phyloP scores from a whole-genome alignment of 257 asterid species.

The Jacaranda copaia region DNA sequence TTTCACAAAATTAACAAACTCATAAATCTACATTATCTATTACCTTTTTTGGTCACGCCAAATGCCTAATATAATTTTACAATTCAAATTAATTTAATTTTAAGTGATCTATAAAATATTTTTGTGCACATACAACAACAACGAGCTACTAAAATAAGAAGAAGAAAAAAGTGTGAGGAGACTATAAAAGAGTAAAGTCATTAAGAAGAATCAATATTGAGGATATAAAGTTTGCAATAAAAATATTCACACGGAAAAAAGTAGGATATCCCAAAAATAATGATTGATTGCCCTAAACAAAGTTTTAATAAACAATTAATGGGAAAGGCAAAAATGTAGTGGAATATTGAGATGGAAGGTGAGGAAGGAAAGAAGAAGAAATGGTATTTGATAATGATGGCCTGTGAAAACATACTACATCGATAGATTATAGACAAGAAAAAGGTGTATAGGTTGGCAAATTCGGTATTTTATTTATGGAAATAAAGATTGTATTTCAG shows the following conservation, averaged over 20 bases:
- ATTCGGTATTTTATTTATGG: constrained; percentile 31
- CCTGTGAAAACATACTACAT: constrained; percentile 41
- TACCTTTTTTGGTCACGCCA: too few relatives aligned
- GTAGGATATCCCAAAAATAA: constrained; percentile 24
- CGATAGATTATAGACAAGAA: neutral
- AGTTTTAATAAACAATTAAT: constrained; percentile 26
- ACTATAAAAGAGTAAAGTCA: neutral
- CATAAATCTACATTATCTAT: too few relatives aligned
- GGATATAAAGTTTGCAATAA: constrained; percentile 6
- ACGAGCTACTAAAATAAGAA: neutral
- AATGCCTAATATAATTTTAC: neutral
- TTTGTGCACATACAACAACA: too few relatives aligned
- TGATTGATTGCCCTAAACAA: constrained; percentile 38
- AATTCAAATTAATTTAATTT: too few relatives aligned
- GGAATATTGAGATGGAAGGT: constrained; percentile 42
- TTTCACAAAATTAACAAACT: too few relatives aligned
- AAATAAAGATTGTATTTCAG: constrained; percentile 6
- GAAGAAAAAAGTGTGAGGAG: too few relatives aligned
- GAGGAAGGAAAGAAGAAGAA: neutral
- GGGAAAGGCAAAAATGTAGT: constrained; percentile 38
- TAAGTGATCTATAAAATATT: too few relatives aligned
- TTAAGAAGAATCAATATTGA: neutral
- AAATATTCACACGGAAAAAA: constrained; percentile 4
- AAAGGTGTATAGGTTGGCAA: constrained; percentile 7
- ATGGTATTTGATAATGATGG: constrained; percentile 38